Evolutionary conservation across 345 rosid genomes (phyloP).

Genomic region (Brassica cretica): DNA sequence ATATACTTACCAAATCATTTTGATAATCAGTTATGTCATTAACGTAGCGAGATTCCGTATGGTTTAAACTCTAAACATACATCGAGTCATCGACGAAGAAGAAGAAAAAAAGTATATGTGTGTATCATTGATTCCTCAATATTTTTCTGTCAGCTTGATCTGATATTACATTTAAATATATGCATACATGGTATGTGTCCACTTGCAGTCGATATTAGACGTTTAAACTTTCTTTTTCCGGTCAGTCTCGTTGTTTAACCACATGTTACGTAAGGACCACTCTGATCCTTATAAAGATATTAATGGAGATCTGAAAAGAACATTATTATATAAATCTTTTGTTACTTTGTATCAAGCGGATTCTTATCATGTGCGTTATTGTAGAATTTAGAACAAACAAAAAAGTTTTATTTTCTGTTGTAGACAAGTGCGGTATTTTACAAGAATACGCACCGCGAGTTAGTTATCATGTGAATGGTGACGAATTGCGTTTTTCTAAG

Average conservation of each 20-base stretch:
- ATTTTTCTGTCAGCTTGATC: background rate
- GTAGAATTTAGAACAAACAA: too few relatives aligned
- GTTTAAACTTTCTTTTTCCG: background rate
- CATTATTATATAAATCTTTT: background rate
- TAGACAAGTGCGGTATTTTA: too few relatives aligned
- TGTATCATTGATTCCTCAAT: background rate
- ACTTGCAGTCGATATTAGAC: background rate
- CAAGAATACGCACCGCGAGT: too few relatives aligned
- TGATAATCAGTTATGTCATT: background rate
- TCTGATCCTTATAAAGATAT: background rate
- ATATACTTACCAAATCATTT: background rate
- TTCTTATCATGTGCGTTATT: too few relatives aligned
- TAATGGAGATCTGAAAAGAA: background rate
- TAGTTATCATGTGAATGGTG: too few relatives aligned
- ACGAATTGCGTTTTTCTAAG: too few relatives aligned
- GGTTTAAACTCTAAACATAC: background rate
- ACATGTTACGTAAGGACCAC: slow-evolving; percentile 8
- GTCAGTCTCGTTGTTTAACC: background rate
- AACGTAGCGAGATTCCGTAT: background rate
- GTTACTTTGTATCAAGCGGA: background rate
- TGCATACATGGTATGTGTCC: background rate
- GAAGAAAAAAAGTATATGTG: background rate
- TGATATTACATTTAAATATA: background rate
- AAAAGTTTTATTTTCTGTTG: too few relatives aligned
- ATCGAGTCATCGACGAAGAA: background rate